Evolutionary conservation across 2,329 filamentous ascomycete species (phyloP).

Genomic region (Pseudogymnoascus sp.): DNA sequence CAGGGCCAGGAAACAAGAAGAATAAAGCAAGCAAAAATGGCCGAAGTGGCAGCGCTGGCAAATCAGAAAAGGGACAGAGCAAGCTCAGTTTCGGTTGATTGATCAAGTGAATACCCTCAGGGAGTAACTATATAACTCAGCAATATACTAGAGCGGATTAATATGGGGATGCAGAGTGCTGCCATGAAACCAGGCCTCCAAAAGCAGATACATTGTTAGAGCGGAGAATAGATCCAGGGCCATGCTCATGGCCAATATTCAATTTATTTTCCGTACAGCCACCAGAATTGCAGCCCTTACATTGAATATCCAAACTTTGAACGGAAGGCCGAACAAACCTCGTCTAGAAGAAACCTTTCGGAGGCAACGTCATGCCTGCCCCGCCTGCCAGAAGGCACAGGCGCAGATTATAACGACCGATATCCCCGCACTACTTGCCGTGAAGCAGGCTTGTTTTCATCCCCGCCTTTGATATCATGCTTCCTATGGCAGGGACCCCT

Average conservation of each 20-base stretch:
- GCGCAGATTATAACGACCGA: neutral
- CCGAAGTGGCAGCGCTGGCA: conserved; percentile 16
- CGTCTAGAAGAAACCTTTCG: neutral
- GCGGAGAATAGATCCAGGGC: neutral
- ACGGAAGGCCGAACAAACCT: neutral
- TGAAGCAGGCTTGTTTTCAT: neutral
- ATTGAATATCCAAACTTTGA: neutral
- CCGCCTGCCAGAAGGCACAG: neutral
- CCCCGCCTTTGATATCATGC: neutral
- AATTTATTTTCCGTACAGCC: neutral
- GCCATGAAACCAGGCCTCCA: neutral
- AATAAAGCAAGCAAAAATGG: neutral
- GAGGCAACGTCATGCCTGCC: neutral
- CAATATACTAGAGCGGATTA: neutral
- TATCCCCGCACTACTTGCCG: neutral
- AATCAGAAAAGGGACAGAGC: conserved; percentile 44
- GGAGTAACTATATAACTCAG: neutral
- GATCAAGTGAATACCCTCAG: neutral
- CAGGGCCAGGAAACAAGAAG: neutral
- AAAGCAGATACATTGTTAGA: neutral
- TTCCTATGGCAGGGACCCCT: neutral
- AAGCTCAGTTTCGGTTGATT: conserved; percentile 50
- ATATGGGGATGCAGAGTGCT: neutral
- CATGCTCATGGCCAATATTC: neutral
- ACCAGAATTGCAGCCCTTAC: neutral